phyloP scores from a whole-genome alignment of 2,329 filamentous ascomycete genomes.

The Aspergillus novofumigatus region DNA sequence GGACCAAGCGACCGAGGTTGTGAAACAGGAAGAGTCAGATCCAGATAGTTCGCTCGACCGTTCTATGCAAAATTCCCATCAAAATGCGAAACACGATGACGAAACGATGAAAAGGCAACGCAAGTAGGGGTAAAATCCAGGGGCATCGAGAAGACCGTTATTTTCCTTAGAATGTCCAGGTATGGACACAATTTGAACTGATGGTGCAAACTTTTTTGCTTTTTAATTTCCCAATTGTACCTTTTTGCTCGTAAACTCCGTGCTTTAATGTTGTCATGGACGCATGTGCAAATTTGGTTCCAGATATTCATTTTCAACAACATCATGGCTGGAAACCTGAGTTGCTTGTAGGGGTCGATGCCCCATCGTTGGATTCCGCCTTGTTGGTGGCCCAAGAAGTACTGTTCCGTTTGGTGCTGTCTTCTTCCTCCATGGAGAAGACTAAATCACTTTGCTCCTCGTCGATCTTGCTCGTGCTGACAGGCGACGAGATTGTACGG shows the following conservation, averaged over 20 bases:
- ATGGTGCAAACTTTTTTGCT: slow-evolving; percentile 10
- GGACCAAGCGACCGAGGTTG: slow-evolving; percentile 5
- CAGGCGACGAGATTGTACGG: slow-evolving; percentile 44
- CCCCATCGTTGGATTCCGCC: slow-evolving; percentile 26
- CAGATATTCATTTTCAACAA: neutral
- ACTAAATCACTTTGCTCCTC: slow-evolving; percentile 46
- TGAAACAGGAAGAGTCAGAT: slow-evolving; percentile 8
- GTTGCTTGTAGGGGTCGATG: slow-evolving; percentile 16
- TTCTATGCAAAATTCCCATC: slow-evolving; percentile 20
- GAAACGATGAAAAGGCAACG: neutral
- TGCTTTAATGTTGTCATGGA: slow-evolving; percentile 14
- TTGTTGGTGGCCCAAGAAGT: slow-evolving; percentile 33
- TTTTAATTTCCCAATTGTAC: slow-evolving; percentile 15
- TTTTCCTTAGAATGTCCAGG: slow-evolving; percentile 12
- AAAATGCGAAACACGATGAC: slow-evolving; percentile 4
- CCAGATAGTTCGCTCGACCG: slow-evolving; percentile 14
- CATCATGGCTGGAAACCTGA: slow-evolving; percentile 17
- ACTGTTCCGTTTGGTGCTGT: slow-evolving; percentile 41
- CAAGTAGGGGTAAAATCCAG: neutral
- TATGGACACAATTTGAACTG: slow-evolving; percentile 9
- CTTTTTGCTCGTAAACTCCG: slow-evolving; percentile 15
- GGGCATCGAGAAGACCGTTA: slow-evolving; percentile 1
- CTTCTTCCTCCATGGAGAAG: slow-evolving; percentile 50
- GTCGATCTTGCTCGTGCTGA: slow-evolving; percentile 44
- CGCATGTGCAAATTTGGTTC: neutral